Conservation (phyloP, 169 alveolate genomes). For the Plasmodium falciparum region DNA sequence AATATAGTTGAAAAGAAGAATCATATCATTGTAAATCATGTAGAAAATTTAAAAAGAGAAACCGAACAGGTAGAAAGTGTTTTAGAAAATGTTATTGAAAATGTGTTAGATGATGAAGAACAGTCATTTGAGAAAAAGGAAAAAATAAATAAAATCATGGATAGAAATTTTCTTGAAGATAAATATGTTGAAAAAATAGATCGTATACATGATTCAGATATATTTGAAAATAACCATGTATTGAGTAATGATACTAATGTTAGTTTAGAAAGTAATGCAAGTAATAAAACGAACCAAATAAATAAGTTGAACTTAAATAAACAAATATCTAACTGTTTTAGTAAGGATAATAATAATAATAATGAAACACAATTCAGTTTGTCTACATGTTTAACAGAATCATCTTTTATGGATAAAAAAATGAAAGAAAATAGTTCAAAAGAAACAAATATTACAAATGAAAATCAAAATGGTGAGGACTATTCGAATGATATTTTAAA, state of each 20-base stretch:
- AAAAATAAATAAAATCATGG: no score
- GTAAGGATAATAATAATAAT: conserved; percentile 41
- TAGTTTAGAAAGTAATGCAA: conserved; percentile 37
- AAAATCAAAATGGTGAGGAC: background rate
- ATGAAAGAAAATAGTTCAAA: conserved; percentile 17
- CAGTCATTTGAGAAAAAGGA: conserved; percentile 5
- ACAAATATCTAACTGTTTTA: conserved; percentile 41
- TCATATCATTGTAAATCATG: background rate
- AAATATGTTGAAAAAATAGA: no score
- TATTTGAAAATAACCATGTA: background rate
- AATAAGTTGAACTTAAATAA: conserved; percentile 40
- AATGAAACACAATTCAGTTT: conserved; percentile 53
- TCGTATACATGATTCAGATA: no score
- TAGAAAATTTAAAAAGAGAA: conserved; percentile 3
- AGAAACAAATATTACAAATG: conserved; percentile 11
- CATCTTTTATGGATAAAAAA: conserved; percentile 36
- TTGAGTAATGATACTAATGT: conserved; percentile 7
- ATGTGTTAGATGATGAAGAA: background rate
- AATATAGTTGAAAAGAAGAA: background rate
- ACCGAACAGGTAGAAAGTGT: conserved; percentile 15
- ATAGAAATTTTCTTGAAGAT: no score
- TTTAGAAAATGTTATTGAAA: no score
- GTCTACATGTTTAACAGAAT: conserved; percentile 44
- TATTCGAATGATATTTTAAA: background rate
- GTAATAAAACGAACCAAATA: conserved; percentile 27